phyloP scores from a whole-genome alignment of 2,329 filamentous ascomycete species.

The Cladosporium sp. region DNA sequence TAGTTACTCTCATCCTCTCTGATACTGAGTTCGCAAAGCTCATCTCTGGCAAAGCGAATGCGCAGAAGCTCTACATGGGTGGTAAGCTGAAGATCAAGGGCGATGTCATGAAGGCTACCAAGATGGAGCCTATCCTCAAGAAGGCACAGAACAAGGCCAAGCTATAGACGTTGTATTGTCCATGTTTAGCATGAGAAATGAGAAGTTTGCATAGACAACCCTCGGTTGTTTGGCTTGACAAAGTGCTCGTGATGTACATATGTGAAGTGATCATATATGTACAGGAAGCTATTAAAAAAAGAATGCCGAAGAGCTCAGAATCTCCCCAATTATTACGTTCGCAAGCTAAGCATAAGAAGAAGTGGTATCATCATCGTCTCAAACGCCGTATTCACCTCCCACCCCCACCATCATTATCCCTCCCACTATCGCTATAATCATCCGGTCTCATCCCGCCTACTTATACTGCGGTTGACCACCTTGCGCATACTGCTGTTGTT shows the following conservation, averaged over 20 bases:
- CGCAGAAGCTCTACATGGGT: conserved; percentile 95
- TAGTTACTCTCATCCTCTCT: conserved; percentile 80
- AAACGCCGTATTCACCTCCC: conserved; percentile 4
- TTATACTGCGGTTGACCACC: conserved; percentile 18
- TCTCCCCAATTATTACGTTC: too few species aligned
- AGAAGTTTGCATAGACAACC: too few species aligned
- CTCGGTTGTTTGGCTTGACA: too few species aligned
- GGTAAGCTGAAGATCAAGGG: conserved; percentile 98
- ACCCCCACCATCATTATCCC: neutral
- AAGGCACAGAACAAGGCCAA: conserved; percentile 82
- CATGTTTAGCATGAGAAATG: too few species aligned
- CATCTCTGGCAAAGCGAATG: conserved; percentile 82
- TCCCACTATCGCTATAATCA: neutral
- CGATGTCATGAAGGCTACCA: conserved; percentile 97
- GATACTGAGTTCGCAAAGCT: conserved; percentile 85
- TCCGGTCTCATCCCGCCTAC: neutral
- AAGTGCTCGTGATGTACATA: too few species aligned
- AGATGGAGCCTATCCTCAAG: conserved; percentile 89
- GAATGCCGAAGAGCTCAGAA: too few species aligned
- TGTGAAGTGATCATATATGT: too few species aligned
- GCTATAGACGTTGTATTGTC: conserved; percentile 52
- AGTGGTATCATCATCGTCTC: conserved; percentile 7
- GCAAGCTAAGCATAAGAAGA: neutral
- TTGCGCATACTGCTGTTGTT: conserved; percentile 19
- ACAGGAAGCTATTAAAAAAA: too few species aligned